Evolutionary conservation across 805 yeast genomes (phyloP), one percentile per base, ranked within the genome.

Genomic region (Wickerhamiella alocasiicola): DNA sequence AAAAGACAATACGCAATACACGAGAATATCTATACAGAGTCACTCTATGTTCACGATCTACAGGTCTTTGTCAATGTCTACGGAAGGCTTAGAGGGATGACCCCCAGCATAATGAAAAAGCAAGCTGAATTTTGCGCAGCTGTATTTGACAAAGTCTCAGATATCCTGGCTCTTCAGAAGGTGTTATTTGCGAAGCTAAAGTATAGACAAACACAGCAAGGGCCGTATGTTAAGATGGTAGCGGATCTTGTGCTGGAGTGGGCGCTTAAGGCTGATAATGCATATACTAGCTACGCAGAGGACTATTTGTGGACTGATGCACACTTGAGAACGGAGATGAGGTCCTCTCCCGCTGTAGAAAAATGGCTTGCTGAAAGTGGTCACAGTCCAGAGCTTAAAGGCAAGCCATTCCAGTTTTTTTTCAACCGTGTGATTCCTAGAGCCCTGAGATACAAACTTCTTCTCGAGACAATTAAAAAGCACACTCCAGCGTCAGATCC

Each of bases 1-100:
- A 30, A 37, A 50, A 66, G 74, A 27, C 94, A 83, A 55, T 77
- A 82, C 42, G 74, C 77, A 43, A 69, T 81, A 3, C 84, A 79
- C 58, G 94, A 83, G 54, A 61, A 82, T 36, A 72, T 83, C 21
- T 66, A 74, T 42, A 70, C 75, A 35, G 94, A 82, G 48, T 82
- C 78, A 50, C 68, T 74, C 13, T 79, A 78, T 39, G 68, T 81
- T 18, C 74, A 72, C 36, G 69, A 82, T 52, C 78, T 85, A 2
- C 67, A 68, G 46, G 72, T 78, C 3, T 78, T 81, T 40, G 63
- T 79, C 3, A 71, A 71, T 26, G 70, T 71, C 6, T 75, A 70
- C 46, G 78, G 80, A 1, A 62, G 61, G 17, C 60, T 63, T 44
- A 56, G 57, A 37, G 54, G 56, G 11, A 62, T 63, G 21, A 54